Evolutionary conservation across 495 filamentous ascomycete species (phyloP), one percentile per base, ranked within the genome.

Genomic region (Xylaria telfairii): DNA sequence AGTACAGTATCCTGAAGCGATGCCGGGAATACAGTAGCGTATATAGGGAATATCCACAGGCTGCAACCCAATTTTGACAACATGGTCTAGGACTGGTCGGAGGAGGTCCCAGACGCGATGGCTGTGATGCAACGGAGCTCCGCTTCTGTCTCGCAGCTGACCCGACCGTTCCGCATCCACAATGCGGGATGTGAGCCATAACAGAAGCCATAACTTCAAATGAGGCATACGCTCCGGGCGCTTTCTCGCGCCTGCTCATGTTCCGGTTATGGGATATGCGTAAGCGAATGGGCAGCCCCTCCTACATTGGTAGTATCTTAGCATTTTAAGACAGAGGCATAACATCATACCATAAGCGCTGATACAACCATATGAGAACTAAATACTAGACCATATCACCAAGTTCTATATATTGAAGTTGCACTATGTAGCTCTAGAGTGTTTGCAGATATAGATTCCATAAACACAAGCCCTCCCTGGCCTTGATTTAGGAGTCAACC

Each of bases 131-230:
- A 42, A 62, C 59, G 59, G 59, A 62, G 59, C 63, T 47, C 63
- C 63, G 62, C 63, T 65, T 65, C 42, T 65, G 28, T 24, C 63
- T 39, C 63, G 39, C 63, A 46, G 63, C 24, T 65, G 44, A 49
- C 30, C 63, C 63, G 63, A 51, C 63, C 63, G 42, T 65, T 64
- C 61, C 61, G 61, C 63, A 51, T 51, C 42, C 63, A 51, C 39
- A n/a, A 46, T 32, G 61, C 61, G 41, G 56, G 56, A 59, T 15
- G 19, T 64, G 61, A 64, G 46, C 47, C 46, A 41, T 47, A 64
- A 64, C 21, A n/a, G n/a, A n/a, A n/a, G 3, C 51, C 24, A 30
- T 56, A 19, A 69, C 53, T 34, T 65, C 63, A 65, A 21, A 65
- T 34, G 63, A 9, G 44, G 2, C 30, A 53, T 21, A 42, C 42